Evolutionary conservation across 108 stramenopile species (phyloP), one percentile per base, ranked within the genome.

Genomic region (Cyclostephanos tholiformis): DNA sequence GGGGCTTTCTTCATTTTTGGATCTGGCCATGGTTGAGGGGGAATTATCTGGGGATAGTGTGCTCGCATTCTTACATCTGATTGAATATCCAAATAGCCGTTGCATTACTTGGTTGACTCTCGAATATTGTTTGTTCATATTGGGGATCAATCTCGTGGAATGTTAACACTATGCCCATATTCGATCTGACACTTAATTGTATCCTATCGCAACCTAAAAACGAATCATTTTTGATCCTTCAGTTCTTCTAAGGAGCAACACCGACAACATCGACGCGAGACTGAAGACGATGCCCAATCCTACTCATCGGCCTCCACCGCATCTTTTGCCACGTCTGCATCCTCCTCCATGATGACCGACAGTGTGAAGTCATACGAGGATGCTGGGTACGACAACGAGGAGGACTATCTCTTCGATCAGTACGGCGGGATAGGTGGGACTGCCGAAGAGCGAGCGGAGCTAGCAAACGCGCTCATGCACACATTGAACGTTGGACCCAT

Each of bases 391-490:
- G 30, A 29, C 52, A 79, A 79, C 61, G 78, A 79, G 43, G 78
- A 79, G 63, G 78, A 79, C 30, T 79, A 79, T 52, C 61, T 79
- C 35, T 79, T 79, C 25, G 78, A 79, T 67, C 71, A 79, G 36
- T 79, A 79, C 27, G 78, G 78, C 6, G 78, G 78, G 4, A 67
- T 79, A 30, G 78, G 78, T 19, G 78, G 78, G 8, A 72, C 78
- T 13, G 78, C 78, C 61, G 78, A 72, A 39, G 78, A 79, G 39
- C 65, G 78, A 26, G 65, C 78, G 32, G 58, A 64, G 32, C 50
- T 79, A 22, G 78, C 78, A 23, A 66, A 68, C 39, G 71, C 78
- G 35, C 43, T 79, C 30, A 55, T 55, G 41, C 71, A 79, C 36
- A 79, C 78, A 5, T 67, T 79, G 17, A 71, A 79, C 39, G 78